Evolutionary conservation across 2,329 filamentous ascomycete genomes (phyloP).

Genomic region (Colletotrichum nymphaeae): DNA sequence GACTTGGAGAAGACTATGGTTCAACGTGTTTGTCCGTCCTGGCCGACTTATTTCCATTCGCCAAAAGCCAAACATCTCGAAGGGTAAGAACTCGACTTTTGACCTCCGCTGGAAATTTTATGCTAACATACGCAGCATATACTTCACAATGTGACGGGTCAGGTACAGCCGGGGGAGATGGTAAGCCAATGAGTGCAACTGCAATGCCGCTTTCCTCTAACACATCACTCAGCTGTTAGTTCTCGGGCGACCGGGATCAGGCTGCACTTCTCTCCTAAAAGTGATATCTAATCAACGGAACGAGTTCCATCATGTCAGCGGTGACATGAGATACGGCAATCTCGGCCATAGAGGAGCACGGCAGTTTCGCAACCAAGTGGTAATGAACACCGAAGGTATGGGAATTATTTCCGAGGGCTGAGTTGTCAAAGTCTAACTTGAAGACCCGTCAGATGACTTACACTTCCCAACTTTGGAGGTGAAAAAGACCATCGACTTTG

Average conservation of each 20-base stretch:
- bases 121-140: neutral
- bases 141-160: neutral
- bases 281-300: constrained; percentile 44
- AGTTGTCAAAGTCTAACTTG: neutral
- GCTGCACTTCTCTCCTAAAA: constrained; percentile 46
- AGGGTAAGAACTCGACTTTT: neutral
- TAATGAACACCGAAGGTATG: constrained; percentile 45
- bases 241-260: constrained; percentile 45
- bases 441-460: constrained; percentile 56
- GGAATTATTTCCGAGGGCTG: too few relatives aligned
- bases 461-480: constrained; percentile 79
- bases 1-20: neutral
- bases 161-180: neutral
- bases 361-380: constrained; percentile 43
- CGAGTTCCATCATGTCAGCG: constrained; percentile 42
- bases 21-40: neutral
- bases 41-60: neutral
- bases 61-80: neutral
- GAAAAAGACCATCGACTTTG: constrained; percentile 74
- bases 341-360: constrained; percentile 40
- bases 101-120: neutral
- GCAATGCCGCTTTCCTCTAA: neutral
- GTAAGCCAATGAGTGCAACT: neutral
- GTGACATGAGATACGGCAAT: constrained; percentile 42
- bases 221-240: constrained; percentile 41